phyloP scores from a whole-genome alignment of 2,329 filamentous ascomycete genomes.

The Clonostachys rhizophaga region DNA sequence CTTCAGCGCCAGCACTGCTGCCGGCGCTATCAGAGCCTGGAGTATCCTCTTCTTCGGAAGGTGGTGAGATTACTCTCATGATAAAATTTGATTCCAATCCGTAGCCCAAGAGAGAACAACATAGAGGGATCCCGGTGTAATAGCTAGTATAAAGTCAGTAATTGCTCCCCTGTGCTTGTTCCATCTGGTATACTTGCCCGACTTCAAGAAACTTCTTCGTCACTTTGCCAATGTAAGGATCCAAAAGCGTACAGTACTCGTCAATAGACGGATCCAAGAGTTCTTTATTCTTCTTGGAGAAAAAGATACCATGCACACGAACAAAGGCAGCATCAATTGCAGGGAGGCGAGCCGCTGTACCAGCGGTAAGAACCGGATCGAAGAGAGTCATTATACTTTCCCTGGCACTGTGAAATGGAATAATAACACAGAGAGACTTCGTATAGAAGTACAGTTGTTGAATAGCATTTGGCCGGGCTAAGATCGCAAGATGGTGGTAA shows the following conservation, averaged over 20 bases:
- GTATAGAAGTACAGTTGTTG: conserved; percentile 70
- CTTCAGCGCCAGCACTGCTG: conserved; percentile 7
- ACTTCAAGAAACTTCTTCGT: conserved; percentile 46
- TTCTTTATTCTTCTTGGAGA: conserved; percentile 43
- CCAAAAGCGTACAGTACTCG: conserved; percentile 49
- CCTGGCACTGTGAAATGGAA: conserved; percentile 62
- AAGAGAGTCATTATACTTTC: conserved; percentile 70
- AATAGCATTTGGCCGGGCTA: conserved; percentile 64
- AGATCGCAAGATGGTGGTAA: conserved; percentile 83
- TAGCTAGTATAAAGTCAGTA: conserved; percentile 14
- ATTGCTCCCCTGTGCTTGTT: background rate
- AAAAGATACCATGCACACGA: conserved; percentile 59
- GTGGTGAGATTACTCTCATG: conserved; percentile 28
- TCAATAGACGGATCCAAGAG: conserved; percentile 36
- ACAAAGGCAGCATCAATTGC: conserved; percentile 56
- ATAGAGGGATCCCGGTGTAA: conserved; percentile 20
- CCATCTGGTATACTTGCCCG: conserved; percentile 22
- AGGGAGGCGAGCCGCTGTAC: conserved; percentile 20
- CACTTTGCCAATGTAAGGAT: conserved; percentile 48
- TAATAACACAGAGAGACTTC: conserved; percentile 64
- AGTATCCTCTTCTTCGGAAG: conserved; percentile 13
- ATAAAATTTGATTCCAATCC: conserved; percentile 37
- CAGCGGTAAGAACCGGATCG: conserved; percentile 45
- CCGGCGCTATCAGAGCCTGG: conserved; percentile 5
- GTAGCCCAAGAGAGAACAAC: conserved; percentile 24